Evolutionary conservation across 345 rosid genomes (phyloP), one percentile per base, ranked within the genome.

Genomic region (Geranium rotundifolium): DNA sequence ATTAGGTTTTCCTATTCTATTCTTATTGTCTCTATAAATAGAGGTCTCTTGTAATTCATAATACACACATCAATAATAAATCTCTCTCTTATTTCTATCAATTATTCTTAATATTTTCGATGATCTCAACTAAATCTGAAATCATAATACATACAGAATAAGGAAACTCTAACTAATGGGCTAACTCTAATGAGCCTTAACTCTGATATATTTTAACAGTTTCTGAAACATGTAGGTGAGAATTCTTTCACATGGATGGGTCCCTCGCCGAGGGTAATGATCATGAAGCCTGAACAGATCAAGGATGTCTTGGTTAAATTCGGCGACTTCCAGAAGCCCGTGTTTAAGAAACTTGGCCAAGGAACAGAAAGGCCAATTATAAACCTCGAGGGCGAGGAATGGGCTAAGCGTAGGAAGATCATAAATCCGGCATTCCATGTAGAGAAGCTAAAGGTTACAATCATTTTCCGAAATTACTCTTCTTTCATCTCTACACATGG

Each of bases 391-490:
- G 89, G 81, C 7, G 79, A 82, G 19, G 77, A 84, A 68, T 86
- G 92, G 92, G 71, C 64, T 10, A 76, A 54, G 64, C 82, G 72
- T 54, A 66, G 84, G 56, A 78, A 79, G 76, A 80, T 80, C 50
- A 71, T 77, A 52, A 72, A 75, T 34, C 92, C 84, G 1, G 82
- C 87, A 29, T 86, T 86, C 69, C 83, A 84, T 69, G 64, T 61
- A 56, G 82, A 84, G 58, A 86, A 84, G 59, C 76, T 86, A 66
- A 86, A 82, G 80, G 92, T 86, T 39, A 57, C 20, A 14, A 57
- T 2, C 27, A 49, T 19, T 16, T 4, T 19, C 41, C 27, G 27
- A 23, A 23, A 23, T 23, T 23, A 23, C 2, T 23, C 27, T 23
- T 23, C 27, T 1, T 23, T 23, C 27, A 23, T 23, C 27, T 23